phyloP scores from a whole-genome alignment of 2,329 filamentous ascomycete species.

The Aschersonia sp. region DNA sequence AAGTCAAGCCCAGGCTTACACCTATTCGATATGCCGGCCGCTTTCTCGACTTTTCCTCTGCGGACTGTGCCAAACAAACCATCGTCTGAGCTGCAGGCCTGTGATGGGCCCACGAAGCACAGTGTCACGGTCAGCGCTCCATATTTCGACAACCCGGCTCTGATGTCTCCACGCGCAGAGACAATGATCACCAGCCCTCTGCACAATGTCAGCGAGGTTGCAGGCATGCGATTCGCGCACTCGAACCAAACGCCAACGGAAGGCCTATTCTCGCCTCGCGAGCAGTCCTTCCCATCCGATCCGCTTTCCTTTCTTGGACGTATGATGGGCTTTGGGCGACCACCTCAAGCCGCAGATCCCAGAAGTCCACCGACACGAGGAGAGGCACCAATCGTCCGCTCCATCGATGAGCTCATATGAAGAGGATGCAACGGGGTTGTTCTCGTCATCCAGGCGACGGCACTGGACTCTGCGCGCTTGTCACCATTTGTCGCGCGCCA shows the following conservation, averaged over 20 bases:
- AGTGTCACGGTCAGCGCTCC: constrained; percentile 19
- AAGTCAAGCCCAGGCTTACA: constrained; percentile 20
- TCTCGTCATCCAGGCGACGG: no score
- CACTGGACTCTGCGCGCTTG: no score
- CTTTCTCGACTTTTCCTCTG: constrained; percentile 3
- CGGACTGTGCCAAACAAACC: constrained; percentile 3
- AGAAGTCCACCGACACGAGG: constrained; percentile 62
- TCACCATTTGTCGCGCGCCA: no score
- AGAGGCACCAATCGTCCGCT: constrained; percentile 60
- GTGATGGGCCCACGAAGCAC: constrained; percentile 14
- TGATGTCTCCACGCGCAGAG: constrained; percentile 59
- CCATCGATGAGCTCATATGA: constrained; percentile 64
- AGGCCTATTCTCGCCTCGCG: constrained; percentile 37
- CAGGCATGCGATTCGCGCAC: constrained; percentile 38
- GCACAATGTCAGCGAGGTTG: constrained; percentile 27
- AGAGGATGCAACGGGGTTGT: neutral
- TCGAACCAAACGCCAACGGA: constrained; percentile 36
- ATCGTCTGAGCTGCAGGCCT: constrained; percentile 2
- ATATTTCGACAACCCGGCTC: constrained; percentile 32
- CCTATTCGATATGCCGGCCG: constrained; percentile 9
- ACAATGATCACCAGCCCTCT: constrained; percentile 59
- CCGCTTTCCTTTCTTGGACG: constrained; percentile 37
- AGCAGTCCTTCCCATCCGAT: constrained; percentile 38
- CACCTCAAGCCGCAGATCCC: constrained; percentile 44
- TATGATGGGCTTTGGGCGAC: constrained; percentile 28